Evolutionary conservation across 208 protist genomes (phyloP).

Genomic region (Histomonas meleagridis): DNA sequence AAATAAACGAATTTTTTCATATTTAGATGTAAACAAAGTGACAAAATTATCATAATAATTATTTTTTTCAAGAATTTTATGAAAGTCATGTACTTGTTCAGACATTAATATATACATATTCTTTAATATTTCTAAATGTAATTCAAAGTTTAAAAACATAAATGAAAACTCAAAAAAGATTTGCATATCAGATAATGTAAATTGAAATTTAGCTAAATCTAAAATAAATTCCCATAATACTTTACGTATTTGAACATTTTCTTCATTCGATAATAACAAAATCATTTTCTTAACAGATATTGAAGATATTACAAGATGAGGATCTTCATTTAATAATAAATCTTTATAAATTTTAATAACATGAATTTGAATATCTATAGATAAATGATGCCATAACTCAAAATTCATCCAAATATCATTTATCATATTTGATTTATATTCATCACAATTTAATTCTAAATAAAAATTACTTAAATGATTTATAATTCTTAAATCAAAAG

Average conservation of each 20-base stretch:
- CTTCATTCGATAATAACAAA: neutral
- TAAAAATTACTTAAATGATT: neutral
- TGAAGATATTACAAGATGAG: neutral
- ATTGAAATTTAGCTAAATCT: neutral
- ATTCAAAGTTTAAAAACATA: no score
- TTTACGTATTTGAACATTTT: neutral
- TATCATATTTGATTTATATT: neutral
- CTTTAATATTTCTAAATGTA: neutral
- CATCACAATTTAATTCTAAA: neutral
- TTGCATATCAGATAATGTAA: neutral
- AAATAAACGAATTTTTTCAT: neutral
- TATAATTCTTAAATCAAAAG: neutral
- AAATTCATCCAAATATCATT: neutral
- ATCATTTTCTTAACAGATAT: neutral
- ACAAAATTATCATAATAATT: neutral
- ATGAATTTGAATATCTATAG: neutral
- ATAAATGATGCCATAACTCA: neutral
- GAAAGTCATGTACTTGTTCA: neutral
- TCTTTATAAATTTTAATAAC: neutral
- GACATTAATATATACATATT: conserved; percentile 13
- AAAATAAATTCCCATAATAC: neutral
- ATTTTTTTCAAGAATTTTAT: neutral
- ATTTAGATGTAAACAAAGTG: neutral
- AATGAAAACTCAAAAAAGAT: neutral
- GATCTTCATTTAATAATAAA: neutral